Conservation (phyloP, 1,284 basidiomycete genomes). For the Trichosporon asahii region DNA sequence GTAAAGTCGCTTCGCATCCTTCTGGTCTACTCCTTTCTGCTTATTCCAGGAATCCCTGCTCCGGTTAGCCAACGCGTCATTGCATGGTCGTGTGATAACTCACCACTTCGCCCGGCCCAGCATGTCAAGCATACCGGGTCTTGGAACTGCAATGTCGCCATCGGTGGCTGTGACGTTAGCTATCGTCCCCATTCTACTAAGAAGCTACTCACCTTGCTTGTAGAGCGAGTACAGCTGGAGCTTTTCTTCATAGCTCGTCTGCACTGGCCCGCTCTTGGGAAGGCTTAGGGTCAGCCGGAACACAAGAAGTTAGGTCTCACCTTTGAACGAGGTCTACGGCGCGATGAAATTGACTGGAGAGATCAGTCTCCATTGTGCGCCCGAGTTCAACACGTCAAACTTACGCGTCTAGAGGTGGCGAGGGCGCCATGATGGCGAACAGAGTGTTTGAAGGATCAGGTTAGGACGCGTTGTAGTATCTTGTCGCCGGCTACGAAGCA, state of each 20-base stretch:
- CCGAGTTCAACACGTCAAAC: conserved; percentile 7
- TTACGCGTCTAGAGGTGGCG: conserved; percentile 33
- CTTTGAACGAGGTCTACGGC: conserved; percentile 89
- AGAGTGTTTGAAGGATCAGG: conserved; percentile 8
- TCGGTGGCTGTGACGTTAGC: conserved; percentile 39
- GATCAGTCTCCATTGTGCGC: conserved; percentile 3
- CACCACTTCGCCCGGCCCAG: conserved; percentile 91
- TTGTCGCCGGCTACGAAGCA: conserved; percentile 3
- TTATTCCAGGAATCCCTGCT: conserved; percentile 93
- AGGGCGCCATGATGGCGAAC: conserved; percentile 16
- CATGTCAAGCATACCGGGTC: conserved; percentile 60
- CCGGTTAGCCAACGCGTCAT: conserved; percentile 25
- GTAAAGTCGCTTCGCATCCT: conserved; percentile 85
- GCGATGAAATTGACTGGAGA: conserved; percentile 71
- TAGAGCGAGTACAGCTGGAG: conserved; percentile 91
- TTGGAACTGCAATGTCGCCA: conserved; percentile 37
- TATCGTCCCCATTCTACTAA: no score
- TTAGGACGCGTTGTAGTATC: not conserved
- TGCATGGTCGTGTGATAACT: conserved; percentile 34
- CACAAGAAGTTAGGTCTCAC: conserved; percentile 22
- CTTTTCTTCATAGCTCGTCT: conserved; percentile 96
- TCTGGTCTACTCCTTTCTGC: conserved; percentile 71
- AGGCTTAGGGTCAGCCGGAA: conserved; percentile 53
- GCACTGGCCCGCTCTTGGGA: conserved; percentile 91
- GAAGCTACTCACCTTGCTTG: conserved; percentile 72